phyloP scores from a whole-genome alignment of 1,284 basidiomycete species.

The Vanrija sp. region DNA sequence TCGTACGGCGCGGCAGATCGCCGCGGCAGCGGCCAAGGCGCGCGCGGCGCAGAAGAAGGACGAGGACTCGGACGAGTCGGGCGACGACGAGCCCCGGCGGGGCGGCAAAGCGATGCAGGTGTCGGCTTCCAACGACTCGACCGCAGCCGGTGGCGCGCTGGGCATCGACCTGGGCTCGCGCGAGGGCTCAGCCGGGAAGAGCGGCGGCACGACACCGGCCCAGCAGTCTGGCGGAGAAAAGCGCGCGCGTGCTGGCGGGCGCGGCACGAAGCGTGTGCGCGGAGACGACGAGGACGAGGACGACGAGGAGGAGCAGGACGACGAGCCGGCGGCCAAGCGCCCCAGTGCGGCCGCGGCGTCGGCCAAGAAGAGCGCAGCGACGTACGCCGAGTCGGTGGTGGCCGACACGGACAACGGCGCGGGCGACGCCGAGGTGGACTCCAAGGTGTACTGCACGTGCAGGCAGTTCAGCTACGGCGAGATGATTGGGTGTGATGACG shows the following conservation, averaged over 20 bases:
- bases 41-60: conserved; percentile 16
- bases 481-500: conserved; percentile 95
- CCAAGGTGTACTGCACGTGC: conserved; percentile 82
- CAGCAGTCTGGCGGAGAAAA: neutral
- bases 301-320: conserved; percentile 32
- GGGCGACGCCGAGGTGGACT: conserved; percentile 55
- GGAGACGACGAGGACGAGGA: conserved; percentile 35
- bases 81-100: conserved; percentile 15
- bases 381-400: conserved; percentile 50
- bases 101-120: conserved; percentile 21
- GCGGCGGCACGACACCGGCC: neutral
- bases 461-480: conserved; percentile 70
- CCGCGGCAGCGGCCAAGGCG: conserved; percentile 40
- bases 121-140: conserved; percentile 27
- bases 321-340: conserved; percentile 22
- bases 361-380: conserved; percentile 9
- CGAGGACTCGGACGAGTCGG: conserved; percentile 36
- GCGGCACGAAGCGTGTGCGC: conserved; percentile 26
- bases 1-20: conserved; percentile 44
- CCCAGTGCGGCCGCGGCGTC: conserved; percentile 3
- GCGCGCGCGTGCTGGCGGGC: conserved; percentile 6
- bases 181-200: conserved; percentile 14
- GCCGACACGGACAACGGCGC: conserved; percentile 33
- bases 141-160: conserved; percentile 12
- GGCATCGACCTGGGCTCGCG: conserved; percentile 18